A percentile compares a stretch with the other conserved stretches of the same genome.
These are phyloP conservation scores for Carex sylvatica DNA, from an alignment of 202 grass and related monocot species.

Conservation along the genomic window DNA sequence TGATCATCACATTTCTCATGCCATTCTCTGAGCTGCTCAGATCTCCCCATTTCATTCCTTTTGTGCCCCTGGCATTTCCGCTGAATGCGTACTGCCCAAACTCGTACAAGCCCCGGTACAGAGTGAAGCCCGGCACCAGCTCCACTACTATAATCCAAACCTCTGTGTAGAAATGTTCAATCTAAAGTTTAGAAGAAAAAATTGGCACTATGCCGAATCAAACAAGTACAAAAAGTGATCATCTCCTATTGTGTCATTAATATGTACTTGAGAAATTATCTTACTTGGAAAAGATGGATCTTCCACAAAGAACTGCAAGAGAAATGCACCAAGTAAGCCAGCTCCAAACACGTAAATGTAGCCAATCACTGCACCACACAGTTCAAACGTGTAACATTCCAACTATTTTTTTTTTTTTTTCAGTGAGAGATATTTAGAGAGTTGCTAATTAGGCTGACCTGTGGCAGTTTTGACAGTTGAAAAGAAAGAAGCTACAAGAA, in stretches of 20 bases:
- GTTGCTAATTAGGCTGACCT: constrained; percentile 30
- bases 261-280: not conserved
- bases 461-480: constrained; percentile 54
- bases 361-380: constrained; percentile 52
- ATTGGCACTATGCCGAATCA: not conserved
- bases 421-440: not conserved
- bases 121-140: constrained; percentile 75
- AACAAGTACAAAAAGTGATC: not conserved
- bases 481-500: constrained; percentile 55
- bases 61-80: constrained; percentile 47
- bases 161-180: constrained; percentile 37
- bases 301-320: constrained; percentile 76
- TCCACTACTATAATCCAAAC: constrained; percentile 75
- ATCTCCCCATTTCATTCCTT: constrained; percentile 65
- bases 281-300: constrained; percentile 76
- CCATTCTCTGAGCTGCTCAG: constrained; percentile 48
- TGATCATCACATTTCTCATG: constrained; percentile 64
- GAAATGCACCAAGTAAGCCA: constrained; percentile 63
- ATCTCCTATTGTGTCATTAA: not conserved
- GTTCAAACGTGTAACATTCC: not conserved
- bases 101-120: constrained; percentile 74
- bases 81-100: constrained; percentile 56
- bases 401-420: not conserved
- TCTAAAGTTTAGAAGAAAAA: not conserved
- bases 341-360: constrained; percentile 94